Evolutionary conservation across 257 asterid genomes (phyloP), one percentile per base, ranked within the genome.

Genomic region (Solanum chiquidenum): DNA sequence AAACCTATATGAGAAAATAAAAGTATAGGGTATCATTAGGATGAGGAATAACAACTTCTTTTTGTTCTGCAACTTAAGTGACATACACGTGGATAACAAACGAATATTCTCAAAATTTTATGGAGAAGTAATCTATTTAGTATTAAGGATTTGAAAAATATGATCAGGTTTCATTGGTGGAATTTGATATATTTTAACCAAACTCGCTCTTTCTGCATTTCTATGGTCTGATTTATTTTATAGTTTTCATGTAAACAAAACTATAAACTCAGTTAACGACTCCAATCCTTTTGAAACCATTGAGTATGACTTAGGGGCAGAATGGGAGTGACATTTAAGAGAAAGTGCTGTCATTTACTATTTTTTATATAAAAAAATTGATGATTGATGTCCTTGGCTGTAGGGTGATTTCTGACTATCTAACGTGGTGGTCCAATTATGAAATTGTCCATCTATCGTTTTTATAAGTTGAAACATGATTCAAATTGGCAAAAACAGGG

Each of bases 361-460:
- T 27, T 16, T 82, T 46, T 80, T 44, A 8, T 55, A 8, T 33
- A 4, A 34, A 74, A 69, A 29, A 29, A 29, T 6, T 82, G 42
- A 82, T 82, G 68, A 82, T 82, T 82, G 86, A 49, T 82, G 86
- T 82, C 86, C 86, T 80, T 82, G 68, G 69, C 12, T 49, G 85
- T 82, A 29, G 69, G 85, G 66, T 49, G 85, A 49, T 49, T 82
- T 82, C 44, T 82, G 86, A 82, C 86, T 82, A 82, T 49, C 86
- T 82, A 82, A 49, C 86, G 86, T 82, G 86, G 86, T 82, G 86
- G 86, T 82, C 86, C 86, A 29, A 82, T 7, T 82, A 82, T 82
- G 20, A 49, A 46, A 38, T 46, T 29, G 42, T 82, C 38, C 42
- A 46, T 82, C 86, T 64, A 82, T 82, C 69, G 44, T 29, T 82